A percentile compares a stretch with the other conserved stretches of the same genome.
These are phyloP conservation scores for Leersia perrieri DNA, from an alignment of 176 grass and related monocot genomes.

Conservation along the genomic window DNA sequence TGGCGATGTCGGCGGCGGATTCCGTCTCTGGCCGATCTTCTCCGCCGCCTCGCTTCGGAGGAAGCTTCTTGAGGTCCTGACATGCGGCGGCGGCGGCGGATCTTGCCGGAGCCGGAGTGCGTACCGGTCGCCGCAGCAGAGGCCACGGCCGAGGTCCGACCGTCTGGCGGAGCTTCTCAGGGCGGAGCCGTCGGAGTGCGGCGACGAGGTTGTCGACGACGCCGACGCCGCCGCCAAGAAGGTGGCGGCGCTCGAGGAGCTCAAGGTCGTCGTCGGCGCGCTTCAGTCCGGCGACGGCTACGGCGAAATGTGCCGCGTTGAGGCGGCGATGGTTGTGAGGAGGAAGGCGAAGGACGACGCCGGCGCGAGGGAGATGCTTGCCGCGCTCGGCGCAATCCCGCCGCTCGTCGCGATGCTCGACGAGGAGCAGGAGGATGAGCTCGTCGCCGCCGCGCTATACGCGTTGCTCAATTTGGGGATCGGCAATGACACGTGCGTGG, in stretches of 20 bases:
- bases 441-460: constrained; percentile 58
- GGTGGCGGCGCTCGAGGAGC: constrained; percentile 36
- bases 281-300: constrained; percentile 25
- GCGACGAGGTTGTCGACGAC: constrained; percentile 26
- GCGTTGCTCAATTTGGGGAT: constrained; percentile 89
- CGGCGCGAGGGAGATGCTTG: constrained; percentile 70
- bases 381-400: constrained; percentile 84
- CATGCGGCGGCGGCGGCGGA: constrained; percentile 37
- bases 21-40: constrained; percentile 65
- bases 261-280: constrained; percentile 45
- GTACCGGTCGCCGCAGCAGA: constrained; percentile 28
- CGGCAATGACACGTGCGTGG: constrained; percentile 78
- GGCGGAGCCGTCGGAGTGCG: constrained; percentile 62
- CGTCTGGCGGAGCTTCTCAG: constrained; percentile 62
- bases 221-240: constrained; percentile 29
- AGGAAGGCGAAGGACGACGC: constrained; percentile 79
- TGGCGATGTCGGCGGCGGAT: constrained; percentile 29
- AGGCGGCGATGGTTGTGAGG: constrained; percentile 61
- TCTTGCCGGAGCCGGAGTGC: constrained; percentile 17
- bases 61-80: constrained; percentile 54
- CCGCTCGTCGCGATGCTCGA: constrained; percentile 82
- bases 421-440: constrained; percentile 25
- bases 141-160: constrained; percentile 39
- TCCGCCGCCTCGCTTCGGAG: constrained; percentile 51
- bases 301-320: constrained; percentile 15